Evolutionary conservation across 176 grass and related monocot species (phyloP), one percentile per base, ranked within the genome.

Genomic region (Thalia dealbata): DNA sequence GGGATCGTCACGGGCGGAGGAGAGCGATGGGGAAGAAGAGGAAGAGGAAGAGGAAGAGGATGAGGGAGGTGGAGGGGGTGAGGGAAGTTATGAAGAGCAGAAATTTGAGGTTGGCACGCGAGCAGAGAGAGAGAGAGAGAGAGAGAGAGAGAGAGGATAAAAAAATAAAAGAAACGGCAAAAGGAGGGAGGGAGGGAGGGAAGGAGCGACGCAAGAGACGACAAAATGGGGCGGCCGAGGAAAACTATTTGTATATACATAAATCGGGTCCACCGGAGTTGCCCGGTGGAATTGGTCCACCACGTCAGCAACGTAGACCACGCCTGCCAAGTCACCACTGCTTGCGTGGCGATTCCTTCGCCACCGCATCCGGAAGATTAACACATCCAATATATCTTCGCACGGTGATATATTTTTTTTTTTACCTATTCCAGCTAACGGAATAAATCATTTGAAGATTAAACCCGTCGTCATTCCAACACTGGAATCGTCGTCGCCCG

Each of bases 51-150:
- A 35, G 21, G 60, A n/a, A 58, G 15, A 8, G 54, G 54, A 58
- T 1, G 18, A 16, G 22, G 9, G 35, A n/a, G 2, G 30, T 6
- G 4, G 32, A 8, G 10, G 14, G 64, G n/a, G 32, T 42, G 26
- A 12, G 29, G 18, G 64, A 42, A 68, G 65, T 68, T 68, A 23
- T 43, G 65, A 43, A 43, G 65, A 22, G 26, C 14, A 67, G 65
- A 68, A 68, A 32, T n/a, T 23, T 43, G 65, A 68, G 65, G 35
- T 22, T 16, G 30, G 65, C 65, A 68, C 65, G 35, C 32, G 65
- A 68, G 64, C 29, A 8, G 29, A 66, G 64, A 10, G 14, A 6
- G 65, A 22, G 64, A 7, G 32, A 24, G 61, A 7, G 61, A 64
- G 26, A 64, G 6, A 43, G 12, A 5, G 10, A 0, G 28, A 44